Evolutionary conservation across 164 flowering plant genomes (phyloP).

Genomic region (Platanus orientalis): DNA sequence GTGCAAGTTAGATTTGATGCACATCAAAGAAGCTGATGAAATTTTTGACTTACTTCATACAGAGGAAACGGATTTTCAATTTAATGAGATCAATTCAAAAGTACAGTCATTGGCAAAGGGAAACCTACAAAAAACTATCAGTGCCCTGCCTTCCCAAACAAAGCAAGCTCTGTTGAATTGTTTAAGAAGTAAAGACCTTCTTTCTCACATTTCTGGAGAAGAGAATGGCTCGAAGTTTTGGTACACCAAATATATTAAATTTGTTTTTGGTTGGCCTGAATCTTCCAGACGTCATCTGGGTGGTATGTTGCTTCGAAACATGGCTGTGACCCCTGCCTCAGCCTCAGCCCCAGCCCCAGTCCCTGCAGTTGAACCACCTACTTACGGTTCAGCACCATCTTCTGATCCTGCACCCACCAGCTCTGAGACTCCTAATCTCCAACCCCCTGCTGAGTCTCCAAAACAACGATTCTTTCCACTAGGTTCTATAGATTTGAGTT

Average conservation of each 20-base stretch:
- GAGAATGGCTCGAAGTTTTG: conserved; percentile 33
- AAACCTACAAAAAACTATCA: conserved; percentile 29
- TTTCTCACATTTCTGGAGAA: conserved; percentile 34
- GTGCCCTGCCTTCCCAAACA: conserved; percentile 36
- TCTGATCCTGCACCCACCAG: conserved; percentile 26
- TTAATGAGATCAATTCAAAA: conserved; percentile 14
- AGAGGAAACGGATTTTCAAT: conserved; percentile 17
- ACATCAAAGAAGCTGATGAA: conserved; percentile 29
- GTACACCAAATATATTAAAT: conserved; percentile 33
- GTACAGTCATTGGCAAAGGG: conserved; percentile 19
- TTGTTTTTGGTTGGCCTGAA: conserved; percentile 21
- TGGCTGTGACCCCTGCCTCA: conserved; percentile 21
- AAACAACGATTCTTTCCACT: conserved; percentile 24
- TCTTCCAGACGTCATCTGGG: conserved; percentile 31
- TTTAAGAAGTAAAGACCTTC: conserved; percentile 30
- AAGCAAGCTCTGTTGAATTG: conserved; percentile 51
- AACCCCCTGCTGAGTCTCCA: conserved; percentile 16
- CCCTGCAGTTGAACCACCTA: conserved; percentile 27
- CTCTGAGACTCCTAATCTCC: conserved; percentile 18
- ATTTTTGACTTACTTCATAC: conserved; percentile 23
- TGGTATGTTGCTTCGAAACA: conserved; percentile 16
- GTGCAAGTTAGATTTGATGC: conserved; percentile 40
- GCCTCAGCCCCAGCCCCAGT: conserved; percentile 22
- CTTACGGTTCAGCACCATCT: conserved; percentile 16
- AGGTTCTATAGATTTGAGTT: conserved; percentile 13